Percentiles rank a stretch among this genome's conserved stretches.
Evolutionary conservation across 2,329 filamentous ascomycete genomes (phyloP).

Genomic region (Aspergillus fijiensis): DNA sequence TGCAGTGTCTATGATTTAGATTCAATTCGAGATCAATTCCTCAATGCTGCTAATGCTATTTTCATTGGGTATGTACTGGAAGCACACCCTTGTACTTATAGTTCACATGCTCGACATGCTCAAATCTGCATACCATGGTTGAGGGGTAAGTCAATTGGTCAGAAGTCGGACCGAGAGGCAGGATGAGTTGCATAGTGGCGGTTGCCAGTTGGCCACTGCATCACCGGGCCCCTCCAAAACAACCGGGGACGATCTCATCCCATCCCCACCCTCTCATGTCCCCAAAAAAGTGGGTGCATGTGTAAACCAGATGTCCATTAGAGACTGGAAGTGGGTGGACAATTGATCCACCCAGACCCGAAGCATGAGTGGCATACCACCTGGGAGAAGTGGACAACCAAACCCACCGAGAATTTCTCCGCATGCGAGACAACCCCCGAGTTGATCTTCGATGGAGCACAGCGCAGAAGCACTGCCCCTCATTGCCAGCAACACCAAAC

Average conservation of each 20-base stretch:
- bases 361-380: conserved; percentile 2
- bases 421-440: neutral
- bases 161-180: too few relatives aligned
- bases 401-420: conserved; percentile 10
- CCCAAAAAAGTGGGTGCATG: neutral
- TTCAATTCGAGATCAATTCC: too few relatives aligned
- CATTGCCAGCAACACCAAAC: neutral
- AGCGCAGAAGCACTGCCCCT: conserved; percentile 5
- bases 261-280: neutral
- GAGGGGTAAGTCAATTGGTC: too few relatives aligned
- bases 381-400: neutral
- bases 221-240: neutral
- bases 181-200: neutral
- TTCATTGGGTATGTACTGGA: too few relatives aligned
- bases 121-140: too few relatives aligned
- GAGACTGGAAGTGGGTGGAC: neutral
- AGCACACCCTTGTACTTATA: too few relatives aligned
- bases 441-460: neutral
- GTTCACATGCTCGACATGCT: too few relatives aligned
- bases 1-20: too few relatives aligned
- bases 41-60: too few relatives aligned
- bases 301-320: too few relatives aligned
- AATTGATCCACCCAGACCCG: neutral
- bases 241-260: neutral
- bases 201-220: neutral